Evolutionary conservation across 805 yeast species (phyloP).

Genomic region (Starmera pachycereana): DNA sequence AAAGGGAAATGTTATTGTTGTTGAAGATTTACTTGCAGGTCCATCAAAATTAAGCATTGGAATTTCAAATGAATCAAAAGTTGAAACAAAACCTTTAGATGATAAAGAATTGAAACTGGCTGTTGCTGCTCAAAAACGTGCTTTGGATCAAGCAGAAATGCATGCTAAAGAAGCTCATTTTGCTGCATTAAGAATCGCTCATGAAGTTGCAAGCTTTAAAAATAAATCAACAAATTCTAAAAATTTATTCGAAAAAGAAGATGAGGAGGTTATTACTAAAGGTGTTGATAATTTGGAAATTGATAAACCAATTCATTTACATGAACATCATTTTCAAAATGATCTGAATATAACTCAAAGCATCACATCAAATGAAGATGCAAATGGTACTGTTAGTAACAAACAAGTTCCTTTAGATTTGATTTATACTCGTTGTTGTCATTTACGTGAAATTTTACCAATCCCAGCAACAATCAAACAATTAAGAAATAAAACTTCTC

Average conservation of each 20-base stretch:
- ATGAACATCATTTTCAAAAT: constrained; percentile 43
- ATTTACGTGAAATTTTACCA: constrained; percentile 82
- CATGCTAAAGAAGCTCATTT: constrained; percentile 72
- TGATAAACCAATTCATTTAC: constrained; percentile 62
- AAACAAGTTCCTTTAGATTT: constrained; percentile 39
- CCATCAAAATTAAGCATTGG: constrained; percentile 62
- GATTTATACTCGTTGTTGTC: constrained; percentile 88
- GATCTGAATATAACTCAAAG: constrained; percentile 6
- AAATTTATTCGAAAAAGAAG: constrained; percentile 12
- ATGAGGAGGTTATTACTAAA: constrained; percentile 8
- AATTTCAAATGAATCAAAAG: constrained; percentile 37
- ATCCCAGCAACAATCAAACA: constrained; percentile 84
- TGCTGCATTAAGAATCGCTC: constrained; percentile 60
- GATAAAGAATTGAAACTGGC: constrained; percentile 43
- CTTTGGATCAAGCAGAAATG: constrained; percentile 50
- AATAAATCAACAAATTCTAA: constrained; percentile 6
- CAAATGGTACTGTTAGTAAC: neutral
- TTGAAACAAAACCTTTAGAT: constrained; percentile 12
- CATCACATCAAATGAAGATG: constrained; percentile 3
- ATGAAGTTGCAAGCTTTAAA: constrained; percentile 45
- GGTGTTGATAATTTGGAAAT: constrained; percentile 33
- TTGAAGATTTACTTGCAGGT: constrained; percentile 55
- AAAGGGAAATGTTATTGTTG: constrained; percentile 64
- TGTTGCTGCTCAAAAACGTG: constrained; percentile 43
- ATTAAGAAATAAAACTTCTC: constrained; percentile 65